These are phyloP conservation scores for Candida sojae DNA, from an alignment of 1,139 yeast species.

Conservation along the genomic window DNA sequence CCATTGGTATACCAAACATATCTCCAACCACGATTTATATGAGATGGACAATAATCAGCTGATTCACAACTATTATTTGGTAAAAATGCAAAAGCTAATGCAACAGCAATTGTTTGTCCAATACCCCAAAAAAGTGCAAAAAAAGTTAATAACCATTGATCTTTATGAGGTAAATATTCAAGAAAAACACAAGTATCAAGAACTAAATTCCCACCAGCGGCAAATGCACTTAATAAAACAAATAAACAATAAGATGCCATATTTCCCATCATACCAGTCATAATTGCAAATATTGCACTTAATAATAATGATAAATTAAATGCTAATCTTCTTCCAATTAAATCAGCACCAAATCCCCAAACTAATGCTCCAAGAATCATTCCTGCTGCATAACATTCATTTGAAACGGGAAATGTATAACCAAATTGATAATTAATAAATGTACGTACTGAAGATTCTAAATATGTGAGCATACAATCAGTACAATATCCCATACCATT, in stretches of 20 bases:
- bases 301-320: slow-evolving; percentile 55
- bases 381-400: slow-evolving; percentile 38
- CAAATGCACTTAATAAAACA: slow-evolving; percentile 45
- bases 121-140: slow-evolving; percentile 66
- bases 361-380: slow-evolving; percentile 56
- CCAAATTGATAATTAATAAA: slow-evolving; percentile 46
- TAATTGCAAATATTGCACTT: slow-evolving; percentile 51
- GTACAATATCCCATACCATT: slow-evolving; percentile 68
- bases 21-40: slow-evolving; percentile 60
- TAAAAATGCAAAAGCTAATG: slow-evolving; percentile 59
- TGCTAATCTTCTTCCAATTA: slow-evolving; percentile 58
- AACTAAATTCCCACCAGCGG: slow-evolving; percentile 63
- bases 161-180: slow-evolving; percentile 55
- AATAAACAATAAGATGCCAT: slow-evolving; percentile 52
- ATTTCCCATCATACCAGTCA: slow-evolving; percentile 53
- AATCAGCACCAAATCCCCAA: slow-evolving; percentile 62
- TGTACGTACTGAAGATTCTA: slow-evolving; percentile 38
- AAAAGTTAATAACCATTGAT: slow-evolving; percentile 55
- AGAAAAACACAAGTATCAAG: slow-evolving; percentile 61
- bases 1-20: slow-evolving; percentile 57
- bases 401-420: slow-evolving; percentile 31
- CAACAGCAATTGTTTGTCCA: slow-evolving; percentile 57
- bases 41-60: slow-evolving; percentile 41
- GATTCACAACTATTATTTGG: slow-evolving; percentile 48
- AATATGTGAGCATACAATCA: slow-evolving; percentile 55